Evolutionary conservation across 257 asterid species (phyloP), one percentile per base, ranked within the genome.

Genomic region (Plantago elongata): DNA sequence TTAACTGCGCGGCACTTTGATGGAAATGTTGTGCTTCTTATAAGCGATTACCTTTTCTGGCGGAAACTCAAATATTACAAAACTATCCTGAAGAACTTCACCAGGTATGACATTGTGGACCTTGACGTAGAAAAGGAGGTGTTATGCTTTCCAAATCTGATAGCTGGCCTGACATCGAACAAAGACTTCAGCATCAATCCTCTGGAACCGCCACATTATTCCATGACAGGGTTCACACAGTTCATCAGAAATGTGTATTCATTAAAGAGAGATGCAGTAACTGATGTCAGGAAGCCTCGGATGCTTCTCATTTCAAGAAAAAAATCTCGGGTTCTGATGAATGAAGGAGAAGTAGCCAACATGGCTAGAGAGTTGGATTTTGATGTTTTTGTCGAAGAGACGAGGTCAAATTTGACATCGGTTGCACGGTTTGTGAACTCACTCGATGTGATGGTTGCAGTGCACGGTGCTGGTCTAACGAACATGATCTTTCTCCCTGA

Each of bases 401-500:
- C 42, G n/a, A 49, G 63, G 13, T 13, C 63, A 11, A 27, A 58
- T 12, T 17, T 58, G 63, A 38, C 51, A n/a, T 17, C 34, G 11
- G 30, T 38, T 10, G 63, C 51, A 58, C 37, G 8, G 3, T 17
- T 42, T 0, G 51, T 44, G 51, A 78, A 81, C 65, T 64, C 79
- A 9, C 70, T 78, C 49, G 87, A 81, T 56, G 84, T 72, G 48
- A 13, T 81, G 66, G 11, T 78, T 63, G 83, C 81, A 45, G 81
- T 71, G 3, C 87, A 81, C 34, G 84, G 87, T 11, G 84, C 87
- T 9, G 87, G 87, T 2, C 76, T 81, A 13, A 75, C 79, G 5
- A 81, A 81, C 65, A 78, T 81, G 81, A 69, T 81, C 27, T 81
- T 69, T 45, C 71, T 81, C 11, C 84, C 87, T 4, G 75, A 78